Evolutionary conservation across 1,284 basidiomycete species (phyloP), one percentile per base, ranked within the genome.

Genomic region (Fomitopsis palustris): DNA sequence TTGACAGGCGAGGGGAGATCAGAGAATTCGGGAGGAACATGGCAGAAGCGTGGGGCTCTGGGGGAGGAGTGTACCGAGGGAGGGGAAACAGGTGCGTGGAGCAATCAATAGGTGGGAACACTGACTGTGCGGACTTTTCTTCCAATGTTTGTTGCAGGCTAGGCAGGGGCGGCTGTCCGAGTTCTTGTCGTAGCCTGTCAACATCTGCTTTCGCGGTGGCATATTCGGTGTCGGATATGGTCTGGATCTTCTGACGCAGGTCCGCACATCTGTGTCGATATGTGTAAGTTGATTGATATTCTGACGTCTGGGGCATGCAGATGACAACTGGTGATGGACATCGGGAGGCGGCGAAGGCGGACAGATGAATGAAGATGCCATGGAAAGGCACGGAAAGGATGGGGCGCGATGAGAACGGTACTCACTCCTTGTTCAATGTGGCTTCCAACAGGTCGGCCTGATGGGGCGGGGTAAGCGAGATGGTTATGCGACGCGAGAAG

Each of bases 181-280:
- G 83, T 67, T 92, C 90, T 56, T 78, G 78, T 53, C 90, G 82
- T 43, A 92, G 75, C 54, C 80, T 75, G 67, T 92, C 90, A 45
- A 92, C 90, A 62, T 92, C 88, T 31, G 72, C 73, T 71, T 92
- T 92, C 4, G 89, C 86, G 9, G 72, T 67, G 23, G 85, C 78
- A 67, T 92, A 92, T 60, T 92, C 90, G 37, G 86, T 87, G 52
- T 90, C 88, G 27, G 87, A 84, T 19, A 92, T 77, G 8, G 73
- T 70, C 54, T 79, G 75, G 62, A 92, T 90, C 71, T 88, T 88
- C 49, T 74, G 69, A 4, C 84, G 83, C 39, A 90, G 78, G 27
- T 87, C 85, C 21, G 69, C 67, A 65, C 85, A 87, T 70, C 88
- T 89, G 64, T 43, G 21, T 17, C 39, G 27, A 31, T 54, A 33